Percentiles rank a stretch among this genome's conserved stretches.
phyloP scores from a whole-genome alignment of 192 early-diverging fungal genomes.

The Backusella psychrophila region DNA sequence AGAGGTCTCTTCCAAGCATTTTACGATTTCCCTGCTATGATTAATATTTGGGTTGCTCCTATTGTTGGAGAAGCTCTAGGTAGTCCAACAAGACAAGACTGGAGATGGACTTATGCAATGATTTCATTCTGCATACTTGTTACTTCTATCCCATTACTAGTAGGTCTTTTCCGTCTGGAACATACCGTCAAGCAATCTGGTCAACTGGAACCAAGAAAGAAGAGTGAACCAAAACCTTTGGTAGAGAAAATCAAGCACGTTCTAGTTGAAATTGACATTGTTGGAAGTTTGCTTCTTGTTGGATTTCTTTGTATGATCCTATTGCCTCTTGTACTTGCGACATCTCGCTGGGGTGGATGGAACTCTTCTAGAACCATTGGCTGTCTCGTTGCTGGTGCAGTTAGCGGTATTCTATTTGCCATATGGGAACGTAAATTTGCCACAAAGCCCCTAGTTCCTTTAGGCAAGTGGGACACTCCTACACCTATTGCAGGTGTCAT shows the following conservation, averaged over 20 bases:
- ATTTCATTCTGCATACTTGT: constrained; percentile 13
- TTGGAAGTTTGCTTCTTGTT: constrained; percentile 17
- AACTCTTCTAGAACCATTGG: constrained; percentile 16
- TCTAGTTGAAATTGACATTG: neutral
- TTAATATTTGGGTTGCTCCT: constrained; percentile 25
- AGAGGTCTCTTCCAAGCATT: constrained; percentile 22
- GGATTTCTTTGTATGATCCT: constrained; percentile 17
- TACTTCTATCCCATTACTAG: constrained; percentile 11
- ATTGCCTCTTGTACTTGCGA: constrained; percentile 25
- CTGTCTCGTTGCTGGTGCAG: constrained; percentile 10
- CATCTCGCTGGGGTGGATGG: constrained; percentile 18
- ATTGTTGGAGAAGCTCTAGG: constrained; percentile 21
- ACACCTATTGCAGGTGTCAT: constrained; percentile 15
- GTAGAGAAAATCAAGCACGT: neutral
- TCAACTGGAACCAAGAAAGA: neutral
- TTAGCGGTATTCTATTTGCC: constrained; percentile 2
- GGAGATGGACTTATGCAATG: constrained; percentile 30
- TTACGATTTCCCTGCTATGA: constrained; percentile 14
- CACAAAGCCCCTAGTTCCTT: neutral
- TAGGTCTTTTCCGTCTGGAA: constrained; percentile 2
- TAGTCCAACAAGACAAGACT: neutral
- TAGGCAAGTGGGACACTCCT: constrained; percentile 7
- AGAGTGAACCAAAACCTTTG: constrained; percentile 5
- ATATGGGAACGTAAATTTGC: constrained; percentile 22
- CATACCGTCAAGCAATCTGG: neutral